These are phyloP conservation scores for Pythium inflatum DNA, from an alignment of 352 stramenopile genomes.

Conservation along the genomic window DNA sequence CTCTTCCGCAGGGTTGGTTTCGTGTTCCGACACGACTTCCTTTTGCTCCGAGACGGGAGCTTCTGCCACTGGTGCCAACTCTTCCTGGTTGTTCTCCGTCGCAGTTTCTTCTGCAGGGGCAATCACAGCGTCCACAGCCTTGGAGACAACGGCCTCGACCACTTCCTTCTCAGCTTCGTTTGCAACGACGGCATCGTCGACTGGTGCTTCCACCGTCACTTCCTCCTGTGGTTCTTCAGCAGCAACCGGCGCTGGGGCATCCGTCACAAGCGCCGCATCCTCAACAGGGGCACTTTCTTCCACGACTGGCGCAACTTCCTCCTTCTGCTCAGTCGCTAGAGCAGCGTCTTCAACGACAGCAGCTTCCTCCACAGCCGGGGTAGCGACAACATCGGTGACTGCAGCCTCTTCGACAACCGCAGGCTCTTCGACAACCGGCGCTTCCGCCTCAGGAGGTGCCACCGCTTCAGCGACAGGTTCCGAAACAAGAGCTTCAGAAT, in stretches of 20 bases:
- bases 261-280: conserved; percentile 16
- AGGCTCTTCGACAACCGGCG: background rate
- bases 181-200: background rate
- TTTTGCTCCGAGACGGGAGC: background rate
- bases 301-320: no score
- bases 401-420: conserved; percentile 5
- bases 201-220: background rate
- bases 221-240: background rate
- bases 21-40: background rate
- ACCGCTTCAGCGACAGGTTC: conserved; percentile 6
- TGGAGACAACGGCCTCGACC: conserved; percentile 6
- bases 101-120: background rate
- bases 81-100: conserved; percentile 9
- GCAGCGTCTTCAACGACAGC: background rate
- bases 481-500: background rate
- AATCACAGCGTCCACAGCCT: background rate
- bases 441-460: background rate
- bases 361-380: conserved; percentile 6
- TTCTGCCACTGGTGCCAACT: background rate
- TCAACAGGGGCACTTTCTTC: no score
- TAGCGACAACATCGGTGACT: no score
- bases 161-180: conserved; percentile 19
- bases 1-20: conserved; percentile 8
- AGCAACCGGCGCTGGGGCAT: background rate
- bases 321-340: background rate